Conservation (phyloP, 768 basidiomycete genomes). For the Mycena haematopus region DNA sequence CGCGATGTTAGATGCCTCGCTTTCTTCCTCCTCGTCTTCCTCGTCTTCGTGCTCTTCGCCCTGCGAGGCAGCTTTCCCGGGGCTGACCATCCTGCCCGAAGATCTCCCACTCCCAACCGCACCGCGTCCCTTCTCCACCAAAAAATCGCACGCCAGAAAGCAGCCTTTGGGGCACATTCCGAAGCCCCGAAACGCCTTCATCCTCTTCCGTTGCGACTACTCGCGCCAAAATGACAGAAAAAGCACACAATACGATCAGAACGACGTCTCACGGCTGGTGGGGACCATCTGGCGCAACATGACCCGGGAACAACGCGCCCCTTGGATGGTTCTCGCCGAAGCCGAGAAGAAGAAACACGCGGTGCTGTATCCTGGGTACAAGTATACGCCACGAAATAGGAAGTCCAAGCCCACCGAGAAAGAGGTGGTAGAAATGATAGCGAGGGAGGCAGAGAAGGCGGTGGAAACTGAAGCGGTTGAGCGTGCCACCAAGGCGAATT, state of each 20-base stretch:
- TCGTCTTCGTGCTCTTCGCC: conserved; percentile 21
- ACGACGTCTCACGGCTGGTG: conserved; percentile 71
- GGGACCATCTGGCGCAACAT: conserved; percentile 72
- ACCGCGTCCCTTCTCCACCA: conserved; percentile 28
- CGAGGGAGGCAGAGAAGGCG: conserved; percentile 15
- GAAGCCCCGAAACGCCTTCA: conserved; percentile 80
- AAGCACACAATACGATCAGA: conserved; percentile 59
- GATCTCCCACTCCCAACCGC: conserved; percentile 27
- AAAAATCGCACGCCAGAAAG: conserved; percentile 57
- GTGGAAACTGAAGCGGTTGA: conserved; percentile 12
- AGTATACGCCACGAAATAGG: conserved; percentile 41
- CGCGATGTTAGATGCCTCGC: conserved; percentile 15
- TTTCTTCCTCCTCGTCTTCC: conserved; percentile 21
- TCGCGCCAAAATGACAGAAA: conserved; percentile 67
- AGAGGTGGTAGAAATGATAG: conserved; percentile 7
- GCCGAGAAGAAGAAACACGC: conserved; percentile 54
- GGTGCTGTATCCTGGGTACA: conserved; percentile 49
- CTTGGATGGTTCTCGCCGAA: conserved; percentile 59
- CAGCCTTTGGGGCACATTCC: conserved; percentile 64
- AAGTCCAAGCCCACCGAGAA: conserved; percentile 13
- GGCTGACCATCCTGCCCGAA: conserved; percentile 1
- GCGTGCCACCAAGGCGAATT: conserved; percentile 1
- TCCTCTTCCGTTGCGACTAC: conserved; percentile 79
- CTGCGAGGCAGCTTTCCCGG: conserved; percentile 6
- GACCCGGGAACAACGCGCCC: conserved; percentile 48